Percentiles rank a stretch among this genome's conserved stretches.
phyloP scores from a whole-genome alignment of 192 early-diverging fungal genomes.

The Linnemannia exigua region DNA sequence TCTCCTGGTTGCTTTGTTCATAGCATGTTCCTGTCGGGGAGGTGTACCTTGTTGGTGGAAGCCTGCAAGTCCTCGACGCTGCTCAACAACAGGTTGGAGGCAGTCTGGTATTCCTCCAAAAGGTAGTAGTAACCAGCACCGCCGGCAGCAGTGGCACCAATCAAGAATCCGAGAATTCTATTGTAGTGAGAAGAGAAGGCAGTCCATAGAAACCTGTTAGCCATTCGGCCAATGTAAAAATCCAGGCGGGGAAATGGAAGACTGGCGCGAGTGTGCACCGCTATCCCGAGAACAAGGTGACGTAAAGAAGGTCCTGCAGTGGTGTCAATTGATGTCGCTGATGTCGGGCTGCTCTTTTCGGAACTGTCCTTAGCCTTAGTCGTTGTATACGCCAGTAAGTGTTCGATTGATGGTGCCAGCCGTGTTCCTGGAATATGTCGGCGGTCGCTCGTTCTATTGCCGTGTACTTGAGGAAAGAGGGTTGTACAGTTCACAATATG shows the following conservation, averaged over 20 bases:
- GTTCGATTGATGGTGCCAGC: no score
- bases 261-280: background rate
- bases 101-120: conserved; percentile 87
- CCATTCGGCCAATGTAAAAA: background rate
- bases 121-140: conserved; percentile 87
- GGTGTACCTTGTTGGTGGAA: conserved; percentile 78
- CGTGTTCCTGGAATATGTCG: no score
- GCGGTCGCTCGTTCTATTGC: no score
- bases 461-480: no score
- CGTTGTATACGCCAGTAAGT: no score
- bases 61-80: conserved; percentile 85
- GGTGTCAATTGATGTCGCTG: no score
- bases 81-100: conserved; percentile 76
- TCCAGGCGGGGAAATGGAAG: background rate
- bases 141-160: conserved; percentile 81
- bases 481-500: no score
- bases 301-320: no score
- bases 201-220: conserved; percentile 9
- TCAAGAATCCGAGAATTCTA: conserved; percentile 84
- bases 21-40: background rate
- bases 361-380: no score
- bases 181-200: background rate
- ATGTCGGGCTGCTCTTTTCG: no score
- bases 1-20: no score
- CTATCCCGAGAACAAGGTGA: no score